Conservation (phyloP, 768 basidiomycete genomes). For the Mycena venus region DNA sequence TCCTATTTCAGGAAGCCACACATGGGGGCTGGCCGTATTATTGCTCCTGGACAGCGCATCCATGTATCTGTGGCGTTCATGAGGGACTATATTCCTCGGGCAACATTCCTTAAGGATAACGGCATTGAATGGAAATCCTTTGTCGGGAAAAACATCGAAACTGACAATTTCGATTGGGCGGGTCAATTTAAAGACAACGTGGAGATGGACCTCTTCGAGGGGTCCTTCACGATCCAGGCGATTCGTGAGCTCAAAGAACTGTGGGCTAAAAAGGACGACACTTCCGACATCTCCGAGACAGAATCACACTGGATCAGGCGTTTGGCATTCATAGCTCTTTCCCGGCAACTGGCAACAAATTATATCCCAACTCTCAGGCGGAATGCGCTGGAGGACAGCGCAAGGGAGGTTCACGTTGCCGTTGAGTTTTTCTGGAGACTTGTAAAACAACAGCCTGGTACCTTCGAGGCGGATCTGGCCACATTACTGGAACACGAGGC, state of each 20-base stretch:
- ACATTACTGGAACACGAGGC: not conserved
- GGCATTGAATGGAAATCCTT: not conserved
- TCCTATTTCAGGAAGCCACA: not conserved
- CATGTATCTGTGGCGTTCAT: constrained; percentile 12
- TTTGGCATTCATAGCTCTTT: constrained; percentile 3
- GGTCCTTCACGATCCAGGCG: not conserved
- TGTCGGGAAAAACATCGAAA: not conserved
- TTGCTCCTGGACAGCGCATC: constrained; percentile 5
- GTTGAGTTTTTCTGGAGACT: not conserved
- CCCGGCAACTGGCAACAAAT: not conserved
- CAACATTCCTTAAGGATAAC: not conserved
- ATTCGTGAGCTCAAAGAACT: not conserved
- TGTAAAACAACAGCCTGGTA: not conserved
- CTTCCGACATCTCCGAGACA: not conserved
- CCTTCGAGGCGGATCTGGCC: constrained; percentile 7
- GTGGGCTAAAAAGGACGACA: not conserved
- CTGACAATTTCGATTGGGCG: not conserved
- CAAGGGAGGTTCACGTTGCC: not conserved
- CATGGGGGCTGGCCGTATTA: not conserved
- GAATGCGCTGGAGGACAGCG: not conserved
- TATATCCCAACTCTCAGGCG: not conserved
- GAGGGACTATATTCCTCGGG: not conserved
- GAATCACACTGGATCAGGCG: constrained; percentile 1
- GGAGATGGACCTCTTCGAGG: constrained; percentile 11
- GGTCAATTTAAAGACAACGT: not conserved